A percentile compares a stretch with the other conserved stretches of the same genome.
Evolutionary conservation across 208 protist species (phyloP).

Genomic region (Acanthamoeba rhysodes): DNA sequence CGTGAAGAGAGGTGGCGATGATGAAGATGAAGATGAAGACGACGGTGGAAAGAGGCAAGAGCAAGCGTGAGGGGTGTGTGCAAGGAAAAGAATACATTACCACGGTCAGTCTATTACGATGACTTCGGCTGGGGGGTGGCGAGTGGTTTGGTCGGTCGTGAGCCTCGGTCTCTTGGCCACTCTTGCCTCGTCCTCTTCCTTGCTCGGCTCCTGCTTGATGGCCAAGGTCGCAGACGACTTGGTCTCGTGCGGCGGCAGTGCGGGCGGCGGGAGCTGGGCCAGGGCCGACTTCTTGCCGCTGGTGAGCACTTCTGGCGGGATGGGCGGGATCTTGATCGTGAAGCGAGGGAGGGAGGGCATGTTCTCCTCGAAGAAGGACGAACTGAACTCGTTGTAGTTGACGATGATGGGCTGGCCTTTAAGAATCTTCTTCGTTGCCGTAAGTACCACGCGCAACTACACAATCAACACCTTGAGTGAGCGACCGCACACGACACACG

Average conservation of each 20-base stretch:
- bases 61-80: not conserved
- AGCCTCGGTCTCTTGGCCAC: not conserved
- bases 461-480: too few relatives aligned
- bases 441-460: constrained; percentile 44
- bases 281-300: constrained; percentile 51
- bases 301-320: constrained; percentile 3
- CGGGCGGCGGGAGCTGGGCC: not conserved
- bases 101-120: not conserved
- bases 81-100: not conserved
- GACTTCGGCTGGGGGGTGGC: not conserved
- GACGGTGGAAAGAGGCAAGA: not conserved
- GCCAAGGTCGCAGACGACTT: not conserved
- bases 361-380: constrained; percentile 73
- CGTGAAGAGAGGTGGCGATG: not conserved
- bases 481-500: not conserved
- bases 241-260: not conserved
- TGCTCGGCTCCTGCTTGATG: not conserved
- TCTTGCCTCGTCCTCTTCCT: not conserved
- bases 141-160: not conserved
- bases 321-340: constrained; percentile 28
- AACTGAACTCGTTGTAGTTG: constrained; percentile 65
- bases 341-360: constrained; percentile 40
- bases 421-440: not conserved
- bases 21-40: not conserved
- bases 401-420: constrained; percentile 65